phyloP scores from a whole-genome alignment of 306 rosid genomes.

The Dalbergia cochinchinensis region DNA sequence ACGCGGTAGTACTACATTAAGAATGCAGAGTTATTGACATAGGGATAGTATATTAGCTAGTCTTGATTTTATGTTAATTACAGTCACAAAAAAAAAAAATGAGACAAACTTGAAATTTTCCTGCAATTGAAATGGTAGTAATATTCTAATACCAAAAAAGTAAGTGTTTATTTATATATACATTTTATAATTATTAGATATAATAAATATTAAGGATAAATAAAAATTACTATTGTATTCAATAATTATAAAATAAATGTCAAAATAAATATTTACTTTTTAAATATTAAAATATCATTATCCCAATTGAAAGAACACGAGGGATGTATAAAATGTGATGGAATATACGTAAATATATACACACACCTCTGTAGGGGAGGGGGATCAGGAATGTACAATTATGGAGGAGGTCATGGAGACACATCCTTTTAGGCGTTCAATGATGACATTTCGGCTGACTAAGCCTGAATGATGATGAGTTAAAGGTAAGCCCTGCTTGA shows the following conservation, averaged over 20 bases:
- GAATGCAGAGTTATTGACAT: background rate
- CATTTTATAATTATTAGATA: no score
- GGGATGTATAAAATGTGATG: background rate
- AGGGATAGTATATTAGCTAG: background rate
- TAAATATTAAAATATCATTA: no score
- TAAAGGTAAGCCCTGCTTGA: constrained; percentile 91
- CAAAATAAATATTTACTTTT: no score
- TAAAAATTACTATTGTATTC: no score
- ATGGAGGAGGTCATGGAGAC: constrained; percentile 76
- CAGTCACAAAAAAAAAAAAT: background rate
- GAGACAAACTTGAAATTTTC: background rate
- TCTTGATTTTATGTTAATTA: background rate
- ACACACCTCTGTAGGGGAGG: background rate
- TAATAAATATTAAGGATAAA: no score
- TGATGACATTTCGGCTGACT: constrained; percentile 71
- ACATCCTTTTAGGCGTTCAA: constrained; percentile 84
- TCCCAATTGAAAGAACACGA: background rate
- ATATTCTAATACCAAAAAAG: no score
- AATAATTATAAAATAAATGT: no score
- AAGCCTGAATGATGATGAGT: constrained; percentile 68
- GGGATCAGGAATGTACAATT: constrained; percentile 75
- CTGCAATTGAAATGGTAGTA: background rate
- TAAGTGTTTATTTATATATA: no score
- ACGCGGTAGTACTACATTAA: background rate
- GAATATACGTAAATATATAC: background rate